phyloP scores from a whole-genome alignment of 768 basidiomycete genomes.

The Kwoniella pini region DNA sequence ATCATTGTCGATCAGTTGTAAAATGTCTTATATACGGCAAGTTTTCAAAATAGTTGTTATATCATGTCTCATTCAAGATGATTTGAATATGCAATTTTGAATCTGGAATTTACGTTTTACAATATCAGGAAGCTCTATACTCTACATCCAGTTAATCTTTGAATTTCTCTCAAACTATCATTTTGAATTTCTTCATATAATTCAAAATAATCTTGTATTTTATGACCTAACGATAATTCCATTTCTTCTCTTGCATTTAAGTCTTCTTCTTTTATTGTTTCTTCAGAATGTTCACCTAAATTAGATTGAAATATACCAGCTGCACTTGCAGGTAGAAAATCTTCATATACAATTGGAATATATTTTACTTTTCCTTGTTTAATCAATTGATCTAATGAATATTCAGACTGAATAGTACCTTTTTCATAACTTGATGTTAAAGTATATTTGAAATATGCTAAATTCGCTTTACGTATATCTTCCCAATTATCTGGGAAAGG shows the following conservation, averaged over 20 bases:
- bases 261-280: neutral
- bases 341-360: conserved; percentile 48
- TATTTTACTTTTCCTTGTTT: conserved; percentile 23
- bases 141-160: conserved; percentile 7
- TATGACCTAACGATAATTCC: conserved; percentile 35
- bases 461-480: conserved; percentile 25
- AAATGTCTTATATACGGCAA: no score
- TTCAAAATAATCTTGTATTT: conserved; percentile 37
- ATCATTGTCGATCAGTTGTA: no score
- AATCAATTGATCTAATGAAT: conserved; percentile 34
- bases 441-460: conserved; percentile 45
- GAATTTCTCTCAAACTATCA: conserved; percentile 19
- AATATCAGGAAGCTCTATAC: neutral
- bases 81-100: no score
- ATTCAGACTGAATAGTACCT: neutral
- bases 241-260: conserved; percentile 31
- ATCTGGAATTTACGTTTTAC: no score
- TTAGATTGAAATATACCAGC: conserved; percentile 51
- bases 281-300: conserved; percentile 26
- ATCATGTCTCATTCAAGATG: no score
- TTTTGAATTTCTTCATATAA: conserved; percentile 39
- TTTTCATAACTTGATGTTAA: neutral
- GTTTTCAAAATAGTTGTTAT: no score
- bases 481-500: conserved; percentile 44
- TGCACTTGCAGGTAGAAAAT: conserved; percentile 51